Percentiles rank a stretch among this genome's conserved stretches.
Evolutionary conservation across 2,329 filamentous ascomycete species (phyloP).

Genomic region (Leptographium wingfieldii): DNA sequence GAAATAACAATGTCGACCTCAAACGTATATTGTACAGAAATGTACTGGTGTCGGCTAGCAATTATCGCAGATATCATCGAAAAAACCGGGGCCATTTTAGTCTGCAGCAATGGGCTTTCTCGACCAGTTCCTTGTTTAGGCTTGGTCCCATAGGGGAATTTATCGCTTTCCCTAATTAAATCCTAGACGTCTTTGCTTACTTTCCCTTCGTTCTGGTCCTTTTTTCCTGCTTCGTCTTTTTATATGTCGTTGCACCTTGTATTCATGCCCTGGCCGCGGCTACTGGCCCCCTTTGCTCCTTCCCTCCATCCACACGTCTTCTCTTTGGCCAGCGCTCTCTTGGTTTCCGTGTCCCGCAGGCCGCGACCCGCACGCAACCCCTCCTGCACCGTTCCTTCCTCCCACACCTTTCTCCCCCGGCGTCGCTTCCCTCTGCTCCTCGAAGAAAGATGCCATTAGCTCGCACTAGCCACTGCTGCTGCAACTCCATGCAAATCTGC

Average conservation of each 20-base stretch:
- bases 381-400: background rate
- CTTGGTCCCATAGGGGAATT: background rate
- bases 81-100: background rate
- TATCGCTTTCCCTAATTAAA: background rate
- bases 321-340: conserved; percentile 1
- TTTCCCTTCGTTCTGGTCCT: background rate
- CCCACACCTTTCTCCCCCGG: background rate
- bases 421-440: conserved; percentile 2
- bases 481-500: conserved; percentile 6
- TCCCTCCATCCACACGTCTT: background rate
- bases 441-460: background rate
- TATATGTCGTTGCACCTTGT: background rate
- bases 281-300: background rate
- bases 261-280: background rate
- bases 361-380: conserved; percentile 6
- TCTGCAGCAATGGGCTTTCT: background rate
- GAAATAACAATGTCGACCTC: background rate
- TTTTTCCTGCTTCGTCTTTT: background rate
- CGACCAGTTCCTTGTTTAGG: background rate
- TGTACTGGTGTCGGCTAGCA: background rate
- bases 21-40: background rate
- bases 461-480: conserved; percentile 3
- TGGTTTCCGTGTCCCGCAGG: conserved; percentile 6
- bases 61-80: background rate
- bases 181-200: background rate